phyloP scores from a whole-genome alignment of 2,329 filamentous ascomycete genomes.

The Periconia digitata region DNA sequence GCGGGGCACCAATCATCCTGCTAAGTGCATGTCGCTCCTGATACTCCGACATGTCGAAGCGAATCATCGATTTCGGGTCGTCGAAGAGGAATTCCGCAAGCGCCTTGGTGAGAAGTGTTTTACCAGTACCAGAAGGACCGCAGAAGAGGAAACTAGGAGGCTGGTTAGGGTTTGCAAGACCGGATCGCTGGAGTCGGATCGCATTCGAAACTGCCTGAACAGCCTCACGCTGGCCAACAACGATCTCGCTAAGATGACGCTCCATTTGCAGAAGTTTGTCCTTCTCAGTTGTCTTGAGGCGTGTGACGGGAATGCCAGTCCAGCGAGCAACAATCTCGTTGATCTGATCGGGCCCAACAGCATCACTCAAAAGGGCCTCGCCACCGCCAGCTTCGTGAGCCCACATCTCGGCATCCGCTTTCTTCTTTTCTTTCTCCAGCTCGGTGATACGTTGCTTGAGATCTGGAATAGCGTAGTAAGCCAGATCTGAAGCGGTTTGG shows the following conservation, averaged over 20 bases:
- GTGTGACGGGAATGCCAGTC: slow-evolving; percentile 97
- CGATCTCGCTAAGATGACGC: slow-evolving; percentile 75
- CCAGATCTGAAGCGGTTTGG: slow-evolving; percentile 84
- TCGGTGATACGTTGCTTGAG: slow-evolving; percentile 77
- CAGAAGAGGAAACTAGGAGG: slow-evolving; percentile 99
- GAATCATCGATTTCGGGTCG: slow-evolving; percentile 95
- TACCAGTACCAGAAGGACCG: slow-evolving; percentile 96
- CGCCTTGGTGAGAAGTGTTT: slow-evolving; percentile 95
- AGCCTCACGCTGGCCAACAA: slow-evolving; percentile 93
- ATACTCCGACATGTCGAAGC: slow-evolving; percentile 99
- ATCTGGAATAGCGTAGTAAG: slow-evolving; percentile 97
- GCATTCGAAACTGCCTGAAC: slow-evolving; percentile 92
- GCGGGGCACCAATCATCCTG: slow-evolving; percentile 96
- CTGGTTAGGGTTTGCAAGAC: slow-evolving; percentile 92
- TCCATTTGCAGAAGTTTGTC: slow-evolving; percentile 99
- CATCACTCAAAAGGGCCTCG: slow-evolving; percentile 79
- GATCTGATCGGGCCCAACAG: slow-evolving; percentile 96
- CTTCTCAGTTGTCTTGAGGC: slow-evolving; percentile 92
- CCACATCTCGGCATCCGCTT: slow-evolving; percentile 69
- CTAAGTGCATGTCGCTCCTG: slow-evolving; percentile 95
- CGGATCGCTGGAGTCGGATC: slow-evolving; percentile 91
- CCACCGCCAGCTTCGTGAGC: slow-evolving; percentile 60
- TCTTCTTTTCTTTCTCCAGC: slow-evolving; percentile 78
- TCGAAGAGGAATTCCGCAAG: slow-evolving; percentile 98
- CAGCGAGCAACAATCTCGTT: slow-evolving; percentile 96